A percentile compares a stretch with the other conserved stretches of the same genome.
These are phyloP conservation scores for Marasmius tenuissimus DNA, from an alignment of 1,284 basidiomycete genomes.

Conservation along the genomic window DNA sequence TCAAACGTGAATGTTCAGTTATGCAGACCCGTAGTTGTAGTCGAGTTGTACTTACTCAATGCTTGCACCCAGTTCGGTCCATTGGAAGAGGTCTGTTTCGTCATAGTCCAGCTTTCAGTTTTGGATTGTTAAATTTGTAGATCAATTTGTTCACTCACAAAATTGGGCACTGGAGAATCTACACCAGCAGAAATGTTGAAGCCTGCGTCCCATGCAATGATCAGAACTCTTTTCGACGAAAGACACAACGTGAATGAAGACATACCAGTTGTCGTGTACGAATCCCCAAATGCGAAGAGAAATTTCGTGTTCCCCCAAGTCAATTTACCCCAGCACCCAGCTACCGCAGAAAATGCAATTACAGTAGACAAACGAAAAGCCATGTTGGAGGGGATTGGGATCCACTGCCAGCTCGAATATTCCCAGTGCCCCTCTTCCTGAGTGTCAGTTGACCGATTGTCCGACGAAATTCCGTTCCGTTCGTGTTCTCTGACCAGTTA, in stretches of 20 bases:
- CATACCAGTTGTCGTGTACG: slow-evolving; percentile 40
- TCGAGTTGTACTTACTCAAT: slow-evolving; percentile 37
- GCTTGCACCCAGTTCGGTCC: slow-evolving; percentile 65
- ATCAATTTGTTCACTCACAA: slow-evolving; percentile 35
- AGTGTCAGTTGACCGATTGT: not conserved
- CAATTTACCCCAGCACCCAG: slow-evolving; percentile 20
- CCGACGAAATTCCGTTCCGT: not conserved
- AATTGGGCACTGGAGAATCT: slow-evolving; percentile 51
- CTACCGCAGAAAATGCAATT: not conserved
- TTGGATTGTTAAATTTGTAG: not conserved
- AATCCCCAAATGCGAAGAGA: slow-evolving; percentile 60
- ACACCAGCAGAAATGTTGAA: slow-evolving; percentile 62
- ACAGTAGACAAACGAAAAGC: not conserved
- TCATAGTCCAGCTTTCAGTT: not conserved
- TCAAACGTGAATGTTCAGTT: not conserved
- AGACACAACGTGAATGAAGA: not conserved
- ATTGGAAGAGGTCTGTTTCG: slow-evolving; percentile 55
- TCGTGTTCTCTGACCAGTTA: not conserved
- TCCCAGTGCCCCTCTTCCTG: not conserved
- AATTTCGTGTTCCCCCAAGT: slow-evolving; percentile 46
- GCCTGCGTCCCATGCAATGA: slow-evolving; percentile 28
- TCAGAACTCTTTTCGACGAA: not conserved
- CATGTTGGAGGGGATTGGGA: not conserved
- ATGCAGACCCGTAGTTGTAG: slow-evolving; percentile 20
- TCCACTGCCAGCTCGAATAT: not conserved